Conservation (phyloP, 371 early-diverging fungal species). For the Mucor mucedo region DNA sequence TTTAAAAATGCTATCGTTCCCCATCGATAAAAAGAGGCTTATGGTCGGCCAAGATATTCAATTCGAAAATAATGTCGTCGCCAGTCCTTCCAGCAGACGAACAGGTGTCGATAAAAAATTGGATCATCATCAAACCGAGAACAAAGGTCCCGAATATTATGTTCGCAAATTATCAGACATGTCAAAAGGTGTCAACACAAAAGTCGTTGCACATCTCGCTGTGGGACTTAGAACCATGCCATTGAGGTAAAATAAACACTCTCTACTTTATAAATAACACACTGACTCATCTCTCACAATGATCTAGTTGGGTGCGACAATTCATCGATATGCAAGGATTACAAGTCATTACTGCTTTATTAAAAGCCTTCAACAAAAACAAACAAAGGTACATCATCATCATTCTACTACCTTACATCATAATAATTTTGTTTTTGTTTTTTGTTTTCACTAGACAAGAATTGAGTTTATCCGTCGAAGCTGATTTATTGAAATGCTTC, state of each 20-base stretch:
- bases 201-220: constrained; percentile 60
- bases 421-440: not conserved
- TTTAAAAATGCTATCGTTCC: constrained; percentile 44
- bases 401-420: too few species aligned
- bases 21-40: constrained; percentile 53
- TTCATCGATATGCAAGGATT: constrained; percentile 77
- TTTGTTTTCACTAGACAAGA: constrained; percentile 51
- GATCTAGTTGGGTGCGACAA: constrained; percentile 60
- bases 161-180: constrained; percentile 60
- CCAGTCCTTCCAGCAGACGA: constrained; percentile 30
- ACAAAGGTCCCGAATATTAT: constrained; percentile 66
- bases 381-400: constrained; percentile 42
- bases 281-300: not conserved
- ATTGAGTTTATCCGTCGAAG: constrained; percentile 69
- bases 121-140: constrained; percentile 45
- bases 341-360: constrained; percentile 65
- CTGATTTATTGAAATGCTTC: constrained; percentile 80
- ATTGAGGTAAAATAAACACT: constrained; percentile 57
- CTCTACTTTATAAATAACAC: too few species aligned
- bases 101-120: constrained; percentile 35
- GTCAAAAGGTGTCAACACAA: constrained; percentile 58
- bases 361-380: constrained; percentile 57
- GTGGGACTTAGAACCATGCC: constrained; percentile 78
- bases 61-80: constrained; percentile 30
- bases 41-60: constrained; percentile 61